Base-by-base conservation (phyloP, 169 alveolate species). In the Theileria annulata region DNA sequence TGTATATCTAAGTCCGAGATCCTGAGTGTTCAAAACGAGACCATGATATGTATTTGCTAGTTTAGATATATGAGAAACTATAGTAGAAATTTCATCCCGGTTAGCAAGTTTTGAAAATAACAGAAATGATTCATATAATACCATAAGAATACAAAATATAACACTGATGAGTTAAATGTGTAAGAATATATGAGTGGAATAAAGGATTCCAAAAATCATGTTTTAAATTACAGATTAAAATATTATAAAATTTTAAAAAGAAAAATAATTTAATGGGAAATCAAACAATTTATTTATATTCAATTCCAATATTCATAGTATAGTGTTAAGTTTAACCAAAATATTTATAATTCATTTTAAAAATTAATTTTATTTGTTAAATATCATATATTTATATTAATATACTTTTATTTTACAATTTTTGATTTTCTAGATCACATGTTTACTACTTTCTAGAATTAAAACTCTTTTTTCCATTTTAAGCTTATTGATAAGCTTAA, bases 1-100 rank as follows among this genome's bases (percentile, higher is more conserved):
- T 8, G 90, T 84, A 58, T 84, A 84, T 54, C 90, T 54, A 54
- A 77, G 59, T 15, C 90, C 90, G 3, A 84, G 83, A 73, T 78
- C 88, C 79, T 84, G 90, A n/a, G 90, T 84, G 35, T 87, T 51
- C 5, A 84, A 58, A n/a, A 84, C 69, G 13, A 78, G 58, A 13
- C 90, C 90, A 47, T 76, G 87, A 49, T 84, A 71, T 23, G 51
- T 77, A 56, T 85, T 19, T 21, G 90, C 90, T 19, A 84, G 71
- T 27, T 84, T 76, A 23, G 79, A 59, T 59, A 84, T 76, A 42
- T 84, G 80, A n/a, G 83, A 28, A 19, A 84, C 79, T 35, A 77
- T 23, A 19, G 86, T 30, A 5, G 71, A 42, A 1, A 84, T 84
- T 54, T 84, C 90, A 21, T 77, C 87, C 30, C 12, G 49, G 25